Evolutionary conservation across 129 eudicot genomes (phyloP).

Genomic region (Centaurea solstitialis): DNA sequence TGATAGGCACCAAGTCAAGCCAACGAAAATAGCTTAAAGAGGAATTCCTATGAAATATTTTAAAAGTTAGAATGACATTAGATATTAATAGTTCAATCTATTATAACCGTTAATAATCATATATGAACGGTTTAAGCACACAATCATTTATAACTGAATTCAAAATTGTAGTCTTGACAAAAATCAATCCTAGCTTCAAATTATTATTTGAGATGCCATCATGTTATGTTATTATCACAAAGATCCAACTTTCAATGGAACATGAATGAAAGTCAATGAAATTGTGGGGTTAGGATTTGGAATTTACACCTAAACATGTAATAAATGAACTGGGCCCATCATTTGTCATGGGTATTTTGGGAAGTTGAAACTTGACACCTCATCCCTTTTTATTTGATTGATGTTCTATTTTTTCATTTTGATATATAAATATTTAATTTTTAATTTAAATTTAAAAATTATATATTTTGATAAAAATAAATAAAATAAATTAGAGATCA

Average conservation of each 20-base stretch:
- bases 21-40: background rate
- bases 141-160: background rate
- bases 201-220: background rate
- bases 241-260: conserved; percentile 6
- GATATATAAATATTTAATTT: background rate
- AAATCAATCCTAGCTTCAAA: background rate
- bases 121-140: background rate
- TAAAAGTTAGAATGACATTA: background rate
- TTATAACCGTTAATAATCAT: background rate
- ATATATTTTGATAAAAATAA: too few relatives aligned
- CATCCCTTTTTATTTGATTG: background rate
- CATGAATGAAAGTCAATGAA: background rate
- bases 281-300: conserved; percentile 16
- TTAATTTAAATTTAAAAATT: too few relatives aligned
- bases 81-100: background rate
- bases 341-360: background rate
- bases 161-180: background rate
- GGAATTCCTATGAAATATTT: background rate
- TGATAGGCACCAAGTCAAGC: background rate
- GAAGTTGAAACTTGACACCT: conserved; percentile 13
- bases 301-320: conserved; percentile 19
- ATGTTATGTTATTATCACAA: background rate
- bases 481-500: background rate
- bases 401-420: background rate
- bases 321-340: conserved; percentile 7